A percentile compares a stretch with the other conserved stretches of the same genome.
Conservation (phyloP, 352 stramenopile species). For the Pythium dissimile region DNA sequence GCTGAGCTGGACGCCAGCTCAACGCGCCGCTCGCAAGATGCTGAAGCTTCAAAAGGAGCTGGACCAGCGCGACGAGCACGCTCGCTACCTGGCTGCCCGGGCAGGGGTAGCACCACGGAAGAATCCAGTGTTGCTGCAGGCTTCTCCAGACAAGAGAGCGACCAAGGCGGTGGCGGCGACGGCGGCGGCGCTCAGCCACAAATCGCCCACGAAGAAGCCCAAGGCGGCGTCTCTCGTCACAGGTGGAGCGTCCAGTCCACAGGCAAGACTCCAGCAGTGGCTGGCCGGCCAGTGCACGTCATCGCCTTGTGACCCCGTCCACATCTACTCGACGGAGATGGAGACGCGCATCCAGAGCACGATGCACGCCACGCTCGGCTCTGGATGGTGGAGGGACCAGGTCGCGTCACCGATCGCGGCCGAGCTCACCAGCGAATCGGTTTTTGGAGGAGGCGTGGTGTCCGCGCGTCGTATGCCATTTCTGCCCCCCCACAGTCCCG, state of each 20-base stretch:
- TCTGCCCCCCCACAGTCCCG: too few species aligned
- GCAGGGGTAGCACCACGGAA: background rate
- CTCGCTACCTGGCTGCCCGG: background rate
- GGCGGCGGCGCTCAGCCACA: background rate
- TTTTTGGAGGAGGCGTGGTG: constrained; percentile 46
- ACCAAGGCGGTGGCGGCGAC: background rate
- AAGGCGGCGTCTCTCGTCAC: background rate
- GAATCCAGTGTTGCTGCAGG: too few species aligned
- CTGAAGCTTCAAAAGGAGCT: constrained; percentile 47
- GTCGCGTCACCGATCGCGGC: constrained; percentile 46
- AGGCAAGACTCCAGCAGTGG: constrained; percentile 17
- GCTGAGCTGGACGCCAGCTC: constrained; percentile 33
- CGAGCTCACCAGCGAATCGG: constrained; percentile 53
- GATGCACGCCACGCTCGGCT: constrained; percentile 20
- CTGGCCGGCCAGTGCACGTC: background rate
- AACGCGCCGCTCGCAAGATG: constrained; percentile 52
- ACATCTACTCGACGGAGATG: constrained; percentile 37
- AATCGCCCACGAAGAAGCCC: background rate
- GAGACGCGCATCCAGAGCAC: constrained; percentile 27
- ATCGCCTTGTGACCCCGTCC: background rate
- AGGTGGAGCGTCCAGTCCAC: background rate
- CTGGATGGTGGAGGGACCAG: constrained; percentile 38
- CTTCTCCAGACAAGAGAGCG: too few species aligned
- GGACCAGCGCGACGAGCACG: constrained; percentile 14
- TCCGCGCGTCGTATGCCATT: constrained; percentile 34